phyloP scores from a whole-genome alignment of 768 basidiomycete genomes.

The Hygrocybe punicea region DNA sequence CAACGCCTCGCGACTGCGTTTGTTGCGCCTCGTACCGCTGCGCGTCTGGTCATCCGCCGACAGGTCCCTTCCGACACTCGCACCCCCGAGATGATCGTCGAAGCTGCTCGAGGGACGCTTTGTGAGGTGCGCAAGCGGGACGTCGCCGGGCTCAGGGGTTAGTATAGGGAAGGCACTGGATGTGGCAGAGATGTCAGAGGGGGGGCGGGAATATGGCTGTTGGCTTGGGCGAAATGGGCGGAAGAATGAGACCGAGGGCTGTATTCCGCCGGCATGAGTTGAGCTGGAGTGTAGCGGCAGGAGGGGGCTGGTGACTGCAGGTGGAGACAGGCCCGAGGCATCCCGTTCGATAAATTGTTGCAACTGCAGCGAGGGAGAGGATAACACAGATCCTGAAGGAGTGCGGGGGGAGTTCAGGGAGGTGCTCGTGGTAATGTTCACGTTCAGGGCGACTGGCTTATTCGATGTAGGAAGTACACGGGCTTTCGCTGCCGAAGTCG shows the following conservation, averaged over 20 bases:
- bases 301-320: constrained; percentile 14
- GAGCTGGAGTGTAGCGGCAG: constrained; percentile 28
- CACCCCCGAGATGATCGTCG: constrained; percentile 37
- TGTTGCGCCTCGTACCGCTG: constrained; percentile 41
- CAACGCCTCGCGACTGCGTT: constrained; percentile 71
- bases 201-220: constrained; percentile 43
- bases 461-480: constrained; percentile 17
- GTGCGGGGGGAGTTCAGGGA: background rate
- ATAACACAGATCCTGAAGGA: constrained; percentile 2
- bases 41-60: constrained; percentile 19
- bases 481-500: constrained; percentile 25
- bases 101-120: constrained; percentile 42
- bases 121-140: constrained; percentile 40
- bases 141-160: constrained; percentile 27
- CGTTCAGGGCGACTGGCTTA: constrained; percentile 17
- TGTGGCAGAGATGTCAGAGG: constrained; percentile 32
- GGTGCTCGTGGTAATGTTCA: background rate
- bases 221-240: constrained; percentile 60
- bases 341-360: constrained; percentile 10
- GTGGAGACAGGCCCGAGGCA: constrained; percentile 4
- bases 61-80: background rate
- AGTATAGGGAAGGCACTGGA: constrained; percentile 20
- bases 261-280: constrained; percentile 71
- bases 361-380: constrained; percentile 15
- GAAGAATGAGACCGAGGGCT: constrained; percentile 78